Evolutionary conservation across 2,329 filamentous ascomycete species (phyloP).

Genomic region (Xylariaceae sp.): DNA sequence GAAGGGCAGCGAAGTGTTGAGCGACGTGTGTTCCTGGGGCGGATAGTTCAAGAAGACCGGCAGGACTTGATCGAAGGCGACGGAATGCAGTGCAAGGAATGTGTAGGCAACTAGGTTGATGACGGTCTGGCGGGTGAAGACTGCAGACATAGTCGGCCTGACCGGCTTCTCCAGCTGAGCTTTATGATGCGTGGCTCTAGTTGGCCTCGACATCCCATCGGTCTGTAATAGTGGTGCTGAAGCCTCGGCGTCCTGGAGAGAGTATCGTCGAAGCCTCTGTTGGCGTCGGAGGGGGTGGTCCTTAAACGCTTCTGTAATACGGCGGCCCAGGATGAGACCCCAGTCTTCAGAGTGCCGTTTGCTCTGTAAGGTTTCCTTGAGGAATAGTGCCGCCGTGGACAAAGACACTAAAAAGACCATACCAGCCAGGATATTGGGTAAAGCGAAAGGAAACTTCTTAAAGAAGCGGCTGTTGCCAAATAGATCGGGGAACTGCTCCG

Average conservation of each 20-base stretch:
- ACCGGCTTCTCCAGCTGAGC: constrained; percentile 31
- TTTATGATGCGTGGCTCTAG: constrained; percentile 6
- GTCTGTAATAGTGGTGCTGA: constrained; percentile 60
- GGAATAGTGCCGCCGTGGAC: constrained; percentile 75
- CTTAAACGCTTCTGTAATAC: constrained; percentile 57
- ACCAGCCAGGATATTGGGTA: constrained; percentile 83
- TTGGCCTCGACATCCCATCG: constrained; percentile 35
- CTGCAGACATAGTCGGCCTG: constrained; percentile 43
- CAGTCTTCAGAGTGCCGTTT: constrained; percentile 74
- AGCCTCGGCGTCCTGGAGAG: constrained; percentile 63
- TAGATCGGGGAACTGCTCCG: constrained; percentile 72
- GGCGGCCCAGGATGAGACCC: constrained; percentile 75
- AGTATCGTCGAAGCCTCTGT: constrained; percentile 49
- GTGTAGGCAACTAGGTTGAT: constrained; percentile 81
- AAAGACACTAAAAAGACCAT: constrained; percentile 81
- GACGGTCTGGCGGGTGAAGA: constrained; percentile 76
- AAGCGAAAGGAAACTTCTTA: constrained; percentile 77
- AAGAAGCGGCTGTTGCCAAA: constrained; percentile 75
- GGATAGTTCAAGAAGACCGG: constrained; percentile 89
- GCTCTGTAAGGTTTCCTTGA: constrained; percentile 83
- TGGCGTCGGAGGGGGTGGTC: constrained; percentile 30
- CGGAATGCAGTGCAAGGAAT: constrained; percentile 79
- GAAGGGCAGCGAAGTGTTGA: constrained; percentile 72
- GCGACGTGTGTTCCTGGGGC: constrained; percentile 59
- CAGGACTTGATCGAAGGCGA: constrained; percentile 86